Conservation (phyloP, 192 early-diverging fungal genomes). For the Dissophora globulifera region DNA sequence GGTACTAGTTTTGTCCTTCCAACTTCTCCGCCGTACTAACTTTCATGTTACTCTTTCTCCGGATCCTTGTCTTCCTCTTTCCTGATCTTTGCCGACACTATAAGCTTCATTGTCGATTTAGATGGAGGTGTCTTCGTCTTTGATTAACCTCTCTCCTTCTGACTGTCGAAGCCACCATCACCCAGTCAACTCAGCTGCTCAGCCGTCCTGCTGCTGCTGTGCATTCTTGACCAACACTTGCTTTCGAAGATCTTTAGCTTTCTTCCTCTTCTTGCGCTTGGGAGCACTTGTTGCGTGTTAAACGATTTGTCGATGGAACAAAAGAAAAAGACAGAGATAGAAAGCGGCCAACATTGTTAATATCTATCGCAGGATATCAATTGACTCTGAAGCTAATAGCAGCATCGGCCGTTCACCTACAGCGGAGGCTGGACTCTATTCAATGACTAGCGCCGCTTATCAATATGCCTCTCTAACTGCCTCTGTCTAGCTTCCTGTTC, state of each 20-base stretch:
- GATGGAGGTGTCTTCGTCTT: not conserved
- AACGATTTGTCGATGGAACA: not conserved
- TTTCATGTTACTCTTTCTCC: no score
- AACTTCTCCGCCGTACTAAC: no score
- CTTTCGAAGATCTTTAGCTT: constrained; percentile 47
- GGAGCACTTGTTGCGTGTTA: no score
- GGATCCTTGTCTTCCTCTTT: no score
- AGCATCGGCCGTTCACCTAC: constrained; percentile 35
- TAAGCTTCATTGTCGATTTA: no score
- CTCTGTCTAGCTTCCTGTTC: constrained; percentile 45
- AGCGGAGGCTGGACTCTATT: constrained; percentile 28
- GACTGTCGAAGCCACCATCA: no score
- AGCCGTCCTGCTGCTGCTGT: constrained; percentile 29
- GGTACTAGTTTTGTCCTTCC: no score
- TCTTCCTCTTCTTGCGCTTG: constrained; percentile 51
- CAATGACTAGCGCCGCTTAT: constrained; percentile 43
- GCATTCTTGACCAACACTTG: constrained; percentile 51
- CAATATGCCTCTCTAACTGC: constrained; percentile 41
- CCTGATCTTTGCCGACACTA: constrained; percentile 5
- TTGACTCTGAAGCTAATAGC: not conserved
- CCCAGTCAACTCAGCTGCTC: constrained; percentile 54
- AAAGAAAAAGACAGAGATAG: no score
- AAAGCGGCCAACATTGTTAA: no score
- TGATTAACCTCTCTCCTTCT: no score
- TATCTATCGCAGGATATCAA: no score